Evolutionary conservation across 2,329 filamentous ascomycete genomes (phyloP).

Genomic region (Stemphylium beticola): DNA sequence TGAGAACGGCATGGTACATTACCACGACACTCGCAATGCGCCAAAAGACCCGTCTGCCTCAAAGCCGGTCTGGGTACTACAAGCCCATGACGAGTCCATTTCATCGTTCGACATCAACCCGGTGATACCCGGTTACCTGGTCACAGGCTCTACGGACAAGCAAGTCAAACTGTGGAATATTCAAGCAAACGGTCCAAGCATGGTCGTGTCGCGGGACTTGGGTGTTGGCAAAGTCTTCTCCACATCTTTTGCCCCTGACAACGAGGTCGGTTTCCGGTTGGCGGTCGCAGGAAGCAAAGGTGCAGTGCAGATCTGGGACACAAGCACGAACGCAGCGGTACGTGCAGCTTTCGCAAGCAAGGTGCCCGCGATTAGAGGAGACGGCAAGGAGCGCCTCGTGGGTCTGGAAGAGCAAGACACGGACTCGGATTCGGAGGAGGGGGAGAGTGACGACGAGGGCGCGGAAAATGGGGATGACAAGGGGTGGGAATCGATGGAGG

Average conservation of each 20-base stretch:
- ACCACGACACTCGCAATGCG: conserved; percentile 82
- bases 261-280: conserved; percentile 88
- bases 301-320: conserved; percentile 93
- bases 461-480: conserved; percentile 41
- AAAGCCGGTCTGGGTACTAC: conserved; percentile 91
- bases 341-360: conserved; percentile 80
- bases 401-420: conserved; percentile 71
- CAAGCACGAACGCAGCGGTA: conserved; percentile 87
- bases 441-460: conserved; percentile 52
- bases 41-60: conserved; percentile 74
- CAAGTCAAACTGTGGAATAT: conserved; percentile 98
- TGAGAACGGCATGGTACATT: conserved; percentile 89
- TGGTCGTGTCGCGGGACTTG: conserved; percentile 90
- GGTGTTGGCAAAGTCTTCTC: conserved; percentile 96
- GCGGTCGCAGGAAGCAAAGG: conserved; percentile 96
- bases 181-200: conserved; percentile 76
- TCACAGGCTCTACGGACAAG: conserved; percentile 91
- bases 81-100: conserved; percentile 91
- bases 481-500: conserved; percentile 52
- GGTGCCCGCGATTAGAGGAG: conserved; percentile 65
- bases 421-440: conserved; percentile 64
- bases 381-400: conserved; percentile 76
- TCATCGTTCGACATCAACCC: conserved; percentile 93
- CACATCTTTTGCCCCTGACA: conserved; percentile 85
- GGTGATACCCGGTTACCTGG: conserved; percentile 88